Conservation (phyloP, 352 stramenopile genomes). For the Poterioochromonas sp. region DNA sequence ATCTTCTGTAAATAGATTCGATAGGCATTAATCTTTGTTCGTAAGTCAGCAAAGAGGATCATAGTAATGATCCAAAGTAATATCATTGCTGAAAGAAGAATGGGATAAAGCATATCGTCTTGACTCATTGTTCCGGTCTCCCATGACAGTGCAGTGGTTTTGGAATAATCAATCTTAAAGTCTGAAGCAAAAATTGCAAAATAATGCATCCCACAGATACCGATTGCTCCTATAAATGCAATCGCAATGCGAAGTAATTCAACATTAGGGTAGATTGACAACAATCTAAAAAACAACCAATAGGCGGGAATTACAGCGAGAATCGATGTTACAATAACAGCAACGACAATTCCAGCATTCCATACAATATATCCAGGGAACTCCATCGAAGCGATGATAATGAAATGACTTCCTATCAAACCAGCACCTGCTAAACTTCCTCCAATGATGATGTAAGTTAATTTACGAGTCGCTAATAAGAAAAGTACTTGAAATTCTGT, state of each 20-base stretch:
- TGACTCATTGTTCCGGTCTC: too few relatives aligned
- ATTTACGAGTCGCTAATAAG: neutral
- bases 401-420: neutral
- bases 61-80: too few relatives aligned
- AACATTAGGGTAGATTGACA: neutral
- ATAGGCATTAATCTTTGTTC: too few relatives aligned
- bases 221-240: neutral
- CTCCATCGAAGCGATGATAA: neutral
- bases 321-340: neutral
- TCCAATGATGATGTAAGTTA: neutral
- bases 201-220: constrained; percentile 8
- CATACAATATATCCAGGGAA: neutral
- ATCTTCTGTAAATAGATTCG: too few relatives aligned
- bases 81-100: too few relatives aligned
- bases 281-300: constrained; percentile 18
- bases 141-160: too few relatives aligned
- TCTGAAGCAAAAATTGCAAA: neutral
- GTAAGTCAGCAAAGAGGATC: too few relatives aligned
- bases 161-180: too few relatives aligned
- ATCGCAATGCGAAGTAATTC: neutral
- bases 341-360: neutral
- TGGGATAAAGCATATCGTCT: too few relatives aligned
- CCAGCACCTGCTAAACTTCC: neutral
- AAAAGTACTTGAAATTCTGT: neutral
- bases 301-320: neutral